Evolutionary conservation across 495 filamentous ascomycete genomes (phyloP).

Genomic region (Umbilicaria muhlenbergii): DNA sequence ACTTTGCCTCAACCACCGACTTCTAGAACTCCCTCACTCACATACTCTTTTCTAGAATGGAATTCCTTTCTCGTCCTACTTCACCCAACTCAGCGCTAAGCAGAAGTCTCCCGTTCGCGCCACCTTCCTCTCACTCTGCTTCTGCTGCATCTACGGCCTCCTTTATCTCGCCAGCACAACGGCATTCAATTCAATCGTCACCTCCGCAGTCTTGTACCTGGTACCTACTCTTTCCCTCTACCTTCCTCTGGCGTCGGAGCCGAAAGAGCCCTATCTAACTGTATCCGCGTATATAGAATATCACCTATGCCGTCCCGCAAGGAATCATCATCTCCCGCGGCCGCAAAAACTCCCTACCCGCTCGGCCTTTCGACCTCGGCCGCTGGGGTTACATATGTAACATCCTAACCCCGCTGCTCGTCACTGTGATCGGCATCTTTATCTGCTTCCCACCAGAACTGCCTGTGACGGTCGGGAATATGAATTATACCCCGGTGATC

Average conservation of each 20-base stretch:
- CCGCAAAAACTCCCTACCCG: slow-evolving; percentile 15
- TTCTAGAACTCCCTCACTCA: neutral
- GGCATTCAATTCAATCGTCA: slow-evolving; percentile 27
- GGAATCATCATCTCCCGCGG: slow-evolving; percentile 17
- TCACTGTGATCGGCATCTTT: slow-evolving; percentile 15
- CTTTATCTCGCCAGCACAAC: slow-evolving; percentile 25
- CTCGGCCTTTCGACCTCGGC: slow-evolving; percentile 18
- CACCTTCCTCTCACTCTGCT: slow-evolving; percentile 15
- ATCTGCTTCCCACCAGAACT: slow-evolving; percentile 19
- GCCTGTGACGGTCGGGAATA: slow-evolving; percentile 14
- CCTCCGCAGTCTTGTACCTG: slow-evolving; percentile 20
- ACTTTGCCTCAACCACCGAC: neutral
- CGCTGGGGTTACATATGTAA: slow-evolving; percentile 18
- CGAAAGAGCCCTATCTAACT: neutral
- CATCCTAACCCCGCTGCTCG: slow-evolving; percentile 17
- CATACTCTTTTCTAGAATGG: slow-evolving; percentile 1
- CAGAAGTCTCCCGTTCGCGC: slow-evolving; percentile 17
- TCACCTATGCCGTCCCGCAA: slow-evolving; percentile 23
- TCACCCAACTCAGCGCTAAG: slow-evolving; percentile 9
- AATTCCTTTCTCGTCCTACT: slow-evolving; percentile 14
- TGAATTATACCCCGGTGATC: slow-evolving; percentile 21
- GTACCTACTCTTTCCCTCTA: neutral
- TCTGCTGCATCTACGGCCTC: slow-evolving; percentile 21
- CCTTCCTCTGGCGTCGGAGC: neutral
- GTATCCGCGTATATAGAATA: slow-evolving; percentile 7